Conservation (phyloP, 805 yeast species). For the Lachancea cidri region DNA sequence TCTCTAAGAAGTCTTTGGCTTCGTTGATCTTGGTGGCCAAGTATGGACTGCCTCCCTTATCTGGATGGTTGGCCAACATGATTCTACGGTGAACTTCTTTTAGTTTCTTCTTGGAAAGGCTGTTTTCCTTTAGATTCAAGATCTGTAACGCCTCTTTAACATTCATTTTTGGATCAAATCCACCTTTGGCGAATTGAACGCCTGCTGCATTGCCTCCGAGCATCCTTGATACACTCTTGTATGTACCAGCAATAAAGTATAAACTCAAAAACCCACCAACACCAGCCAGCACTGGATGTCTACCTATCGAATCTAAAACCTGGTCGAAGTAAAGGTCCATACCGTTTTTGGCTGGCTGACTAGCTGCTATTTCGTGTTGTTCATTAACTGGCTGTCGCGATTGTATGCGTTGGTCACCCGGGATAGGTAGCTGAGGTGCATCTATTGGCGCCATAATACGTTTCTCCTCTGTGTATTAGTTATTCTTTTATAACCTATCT, state of each 20-base stretch:
- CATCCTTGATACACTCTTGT: slow-evolving; percentile 40
- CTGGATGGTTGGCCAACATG: slow-evolving; percentile 93
- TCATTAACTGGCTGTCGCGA: neutral
- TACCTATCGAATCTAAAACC: slow-evolving; percentile 53
- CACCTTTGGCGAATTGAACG: slow-evolving; percentile 64
- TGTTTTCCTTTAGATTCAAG: slow-evolving; percentile 66
- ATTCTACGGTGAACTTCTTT: slow-evolving; percentile 83
- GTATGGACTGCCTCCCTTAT: slow-evolving; percentile 88
- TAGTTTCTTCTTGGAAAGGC: slow-evolving; percentile 55
- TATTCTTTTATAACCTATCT: neutral
- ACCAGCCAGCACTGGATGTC: slow-evolving; percentile 73
- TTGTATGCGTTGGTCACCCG: slow-evolving; percentile 16
- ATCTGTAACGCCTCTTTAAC: slow-evolving; percentile 86
- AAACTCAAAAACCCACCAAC: slow-evolving; percentile 62
- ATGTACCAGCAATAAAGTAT: slow-evolving; percentile 61
- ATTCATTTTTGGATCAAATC: slow-evolving; percentile 87
- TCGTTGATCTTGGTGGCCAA: slow-evolving; percentile 90
- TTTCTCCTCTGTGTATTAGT: neutral
- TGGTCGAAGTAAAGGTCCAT: slow-evolving; percentile 63
- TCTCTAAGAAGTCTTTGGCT: slow-evolving; percentile 56
- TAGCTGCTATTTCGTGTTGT: slow-evolving; percentile 15
- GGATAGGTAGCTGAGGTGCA: slow-evolving; percentile 28
- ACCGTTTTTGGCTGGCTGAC: slow-evolving; percentile 26
- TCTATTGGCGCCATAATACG: slow-evolving; percentile 12
- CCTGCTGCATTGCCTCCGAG: slow-evolving; percentile 60